Percentiles rank a stretch among this genome's conserved stretches.
phyloP scores from a whole-genome alignment of 352 stramenopile species.

The Globisporangium sylvaticum region DNA sequence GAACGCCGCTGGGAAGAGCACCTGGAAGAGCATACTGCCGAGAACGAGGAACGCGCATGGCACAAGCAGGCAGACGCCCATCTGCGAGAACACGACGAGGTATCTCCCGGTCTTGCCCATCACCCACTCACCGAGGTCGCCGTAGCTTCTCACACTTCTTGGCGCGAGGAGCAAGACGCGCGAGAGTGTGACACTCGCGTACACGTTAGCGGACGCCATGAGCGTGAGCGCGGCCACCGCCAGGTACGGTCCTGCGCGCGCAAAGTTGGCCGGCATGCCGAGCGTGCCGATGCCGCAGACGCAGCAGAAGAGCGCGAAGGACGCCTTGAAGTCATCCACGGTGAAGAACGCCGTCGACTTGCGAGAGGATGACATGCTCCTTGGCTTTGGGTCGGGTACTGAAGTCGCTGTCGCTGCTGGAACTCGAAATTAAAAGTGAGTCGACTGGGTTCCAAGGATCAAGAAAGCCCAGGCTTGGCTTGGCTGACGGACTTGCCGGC shows the following conservation, averaged over 20 bases:
- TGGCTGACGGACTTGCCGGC: not conserved
- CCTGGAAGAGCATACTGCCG: conserved; percentile 39
- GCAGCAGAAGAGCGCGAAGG: conserved; percentile 45
- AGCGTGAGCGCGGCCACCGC: conserved; percentile 39
- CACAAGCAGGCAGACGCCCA: conserved; percentile 41
- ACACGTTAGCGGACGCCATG: conserved; percentile 50
- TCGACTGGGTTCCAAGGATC: not conserved
- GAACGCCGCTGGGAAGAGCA: conserved; percentile 49
- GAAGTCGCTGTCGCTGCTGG: not conserved
- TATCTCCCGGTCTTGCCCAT: conserved; percentile 41
- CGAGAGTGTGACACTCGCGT: conserved; percentile 34
- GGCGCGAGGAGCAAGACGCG: conserved; percentile 44
- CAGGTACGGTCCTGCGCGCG: conserved; percentile 37
- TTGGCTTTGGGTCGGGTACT: not conserved
- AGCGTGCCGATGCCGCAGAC: conserved; percentile 60
- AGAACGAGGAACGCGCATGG: conserved; percentile 51
- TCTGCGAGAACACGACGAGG: conserved; percentile 34
- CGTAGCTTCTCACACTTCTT: conserved; percentile 35
- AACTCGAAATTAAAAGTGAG: conserved; percentile 10
- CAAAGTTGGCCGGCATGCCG: conserved; percentile 50
- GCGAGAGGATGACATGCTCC: not conserved
- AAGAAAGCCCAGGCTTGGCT: not conserved
- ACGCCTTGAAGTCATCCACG: conserved; percentile 23
- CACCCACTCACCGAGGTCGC: conserved; percentile 42
- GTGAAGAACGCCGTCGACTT: conserved; percentile 12